Base-by-base conservation (phyloP, 257 asterid genomes). In the Plectranthus barbatus region DNA sequence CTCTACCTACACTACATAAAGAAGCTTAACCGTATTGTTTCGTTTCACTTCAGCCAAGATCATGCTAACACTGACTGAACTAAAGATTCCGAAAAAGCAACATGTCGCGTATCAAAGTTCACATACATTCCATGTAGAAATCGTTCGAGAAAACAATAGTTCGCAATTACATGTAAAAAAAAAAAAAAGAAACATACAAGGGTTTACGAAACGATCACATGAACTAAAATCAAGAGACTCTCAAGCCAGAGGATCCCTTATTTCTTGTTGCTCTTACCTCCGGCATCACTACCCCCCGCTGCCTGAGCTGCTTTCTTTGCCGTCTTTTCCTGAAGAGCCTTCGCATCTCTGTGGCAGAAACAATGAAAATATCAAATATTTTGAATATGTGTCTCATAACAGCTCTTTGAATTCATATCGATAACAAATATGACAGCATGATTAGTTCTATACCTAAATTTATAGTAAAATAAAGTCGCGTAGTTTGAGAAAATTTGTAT, bases 251-350 rank as follows among this genome's bases (percentile, higher is more conserved):
- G 1, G 50, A 33, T 46, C 58, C 47, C 59, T 54, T 81, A 86
- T 71, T 90, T 84, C 77, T 90, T 84, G 87, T 11, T 83, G 87
- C 76, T 80, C 75, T 84, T 87, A 77, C 74, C 78, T 79, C 89
- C 95, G 52, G 81, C 76, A 73, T 76, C 84, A 49, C 71, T 70
- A 33, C 82, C 77, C 39, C 80, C 90, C 14, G 63, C 76, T 5
- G 82, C 96, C 67, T 79, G 80, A 7, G 80, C 84, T 7, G 90
- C 95, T 77, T 86, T 89, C 81, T 89, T 89, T 8, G 95, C 90
- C 1, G 81, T 1, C 83, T 86, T 89, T 74, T 88, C 96, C 74
- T 88, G 96, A 62, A 88, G 95, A 2, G 93, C 96, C 84, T 88
- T 88, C 10, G 87, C 96, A 37, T 88, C 96, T 77, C 95, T 88